Evolutionary conservation across 495 filamentous ascomycete species (phyloP), one percentile per base, ranked within the genome.

Genomic region (Chaetomium tenue): DNA sequence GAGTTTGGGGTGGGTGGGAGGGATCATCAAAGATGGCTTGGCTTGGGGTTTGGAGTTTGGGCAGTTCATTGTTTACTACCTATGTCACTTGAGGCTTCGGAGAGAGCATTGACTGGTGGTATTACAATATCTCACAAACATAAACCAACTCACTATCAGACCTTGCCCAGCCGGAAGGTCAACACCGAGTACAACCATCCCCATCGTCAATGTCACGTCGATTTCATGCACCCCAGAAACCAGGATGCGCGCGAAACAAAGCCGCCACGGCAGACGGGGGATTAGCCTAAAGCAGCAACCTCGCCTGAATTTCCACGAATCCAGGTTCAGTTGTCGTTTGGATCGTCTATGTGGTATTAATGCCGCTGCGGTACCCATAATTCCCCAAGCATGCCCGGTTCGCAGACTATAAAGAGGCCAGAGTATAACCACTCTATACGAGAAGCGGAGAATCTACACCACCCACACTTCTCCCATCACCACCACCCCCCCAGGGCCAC

Each of bases 291-390:
- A 40, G 12, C 46, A n/a, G 3, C 33, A 12, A 37, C 5, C 42
- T 46, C 39, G 39, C 56, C 44, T 56, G 23, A 65, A 65, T 54
- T 56, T 65, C 63, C 63, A 65, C 63, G 63, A 65, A 65, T 65
- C 63, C 63, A 37, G 48, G 61, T 57, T 63, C 53, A 0, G 37
- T 3, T 1, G n/a, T 0, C 26, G 39, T 58, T 58, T 50, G 52
- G 16, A 37, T 2, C 20, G 22, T n/a, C 33, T 25, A n/a, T n/a
- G n/a, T n/a, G 25, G 12, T 40, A n/a, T 26, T 51, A 52, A 61
- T 52, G 33, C 48, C 22, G 33, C 20, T 20, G 11, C 59, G 59
- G 59, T n/a, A 13, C 15, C 20, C 11, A 8, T 51, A n/a, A 5
- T 26, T 61, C 59, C 59, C 30, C 3, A 52, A 37, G 20, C 22